Evolutionary conservation across 176 grass and related monocot species (phyloP).

Genomic region (Eleusine indica): DNA sequence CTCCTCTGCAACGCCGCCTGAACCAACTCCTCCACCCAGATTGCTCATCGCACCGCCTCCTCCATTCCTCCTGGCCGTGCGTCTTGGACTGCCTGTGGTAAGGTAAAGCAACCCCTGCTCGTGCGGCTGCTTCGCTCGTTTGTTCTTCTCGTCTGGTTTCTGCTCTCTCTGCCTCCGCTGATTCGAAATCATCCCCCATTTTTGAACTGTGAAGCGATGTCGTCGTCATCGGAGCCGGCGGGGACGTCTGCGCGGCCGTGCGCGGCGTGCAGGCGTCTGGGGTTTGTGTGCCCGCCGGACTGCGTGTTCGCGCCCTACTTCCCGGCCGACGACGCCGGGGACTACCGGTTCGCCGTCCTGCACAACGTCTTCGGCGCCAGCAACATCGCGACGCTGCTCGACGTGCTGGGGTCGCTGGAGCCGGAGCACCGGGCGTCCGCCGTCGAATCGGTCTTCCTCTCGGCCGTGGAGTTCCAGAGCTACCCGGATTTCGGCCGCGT

Average conservation of each 20-base stretch:
- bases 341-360: constrained; percentile 30
- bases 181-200: too few relatives aligned
- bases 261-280: constrained; percentile 7
- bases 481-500: background rate
- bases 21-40: too few relatives aligned
- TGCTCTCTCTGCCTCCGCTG: too few relatives aligned
- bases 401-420: too few relatives aligned
- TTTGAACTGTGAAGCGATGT: too few relatives aligned
- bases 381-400: constrained; percentile 85
- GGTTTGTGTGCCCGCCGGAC: constrained; percentile 87
- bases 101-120: too few relatives aligned
- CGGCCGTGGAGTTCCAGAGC: background rate
- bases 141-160: too few relatives aligned
- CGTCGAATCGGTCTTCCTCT: background rate
- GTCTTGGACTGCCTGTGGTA: too few relatives aligned
- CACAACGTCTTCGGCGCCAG: constrained; percentile 97
- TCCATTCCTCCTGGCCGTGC: too few relatives aligned
- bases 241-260: background rate
- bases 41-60: too few relatives aligned
- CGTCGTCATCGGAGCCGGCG: background rate
- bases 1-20: too few relatives aligned
- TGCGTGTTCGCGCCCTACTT: constrained; percentile 99
- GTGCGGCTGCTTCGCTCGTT: too few relatives aligned
- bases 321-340: constrained; percentile 47
- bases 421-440: background rate